phyloP scores from a whole-genome alignment of 106 monocot genomes.

The Allium fistulosum region DNA sequence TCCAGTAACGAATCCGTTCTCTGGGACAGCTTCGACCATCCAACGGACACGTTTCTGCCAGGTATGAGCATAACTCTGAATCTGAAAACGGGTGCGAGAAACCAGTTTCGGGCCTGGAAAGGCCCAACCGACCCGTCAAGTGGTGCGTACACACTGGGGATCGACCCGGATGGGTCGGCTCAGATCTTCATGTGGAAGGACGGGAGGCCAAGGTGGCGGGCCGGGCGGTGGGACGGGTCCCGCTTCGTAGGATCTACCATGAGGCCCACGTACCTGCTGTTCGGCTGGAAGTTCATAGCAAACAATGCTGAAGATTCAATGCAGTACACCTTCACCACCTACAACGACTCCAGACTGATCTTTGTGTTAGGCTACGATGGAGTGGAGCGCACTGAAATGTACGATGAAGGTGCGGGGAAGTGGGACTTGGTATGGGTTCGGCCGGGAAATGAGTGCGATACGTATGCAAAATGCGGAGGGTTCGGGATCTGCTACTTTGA shows the following conservation, averaged over 20 bases:
- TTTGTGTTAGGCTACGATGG: constrained; percentile 31
- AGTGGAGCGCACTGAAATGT: constrained; percentile 17
- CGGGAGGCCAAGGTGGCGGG: constrained; percentile 31
- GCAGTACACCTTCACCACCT: constrained; percentile 23
- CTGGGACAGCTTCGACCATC: constrained; percentile 50
- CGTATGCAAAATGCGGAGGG: constrained; percentile 30
- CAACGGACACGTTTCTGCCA: constrained; percentile 39
- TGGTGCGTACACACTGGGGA: constrained; percentile 39
- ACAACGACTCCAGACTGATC: constrained; percentile 25
- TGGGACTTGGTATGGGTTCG: constrained; percentile 42
- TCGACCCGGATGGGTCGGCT: constrained; percentile 30
- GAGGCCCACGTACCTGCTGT: constrained; percentile 25
- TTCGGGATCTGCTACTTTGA: constrained; percentile 23
- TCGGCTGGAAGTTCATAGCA: constrained; percentile 23
- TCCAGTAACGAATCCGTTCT: neutral
- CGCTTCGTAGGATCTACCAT: constrained; percentile 38
- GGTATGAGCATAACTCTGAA: constrained; percentile 27
- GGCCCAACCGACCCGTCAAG: constrained; percentile 30
- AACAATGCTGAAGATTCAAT: neutral
- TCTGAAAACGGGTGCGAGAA: constrained; percentile 2
- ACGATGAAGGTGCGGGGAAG: neutral
- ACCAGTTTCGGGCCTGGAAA: constrained; percentile 34
- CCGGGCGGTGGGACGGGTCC: constrained; percentile 52
- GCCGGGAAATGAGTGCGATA: constrained; percentile 37
- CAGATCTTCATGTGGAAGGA: constrained; percentile 40